These are phyloP conservation scores for Leccinum huronense DNA, from an alignment of 1,284 basidiomycete genomes.

Conservation along the genomic window DNA sequence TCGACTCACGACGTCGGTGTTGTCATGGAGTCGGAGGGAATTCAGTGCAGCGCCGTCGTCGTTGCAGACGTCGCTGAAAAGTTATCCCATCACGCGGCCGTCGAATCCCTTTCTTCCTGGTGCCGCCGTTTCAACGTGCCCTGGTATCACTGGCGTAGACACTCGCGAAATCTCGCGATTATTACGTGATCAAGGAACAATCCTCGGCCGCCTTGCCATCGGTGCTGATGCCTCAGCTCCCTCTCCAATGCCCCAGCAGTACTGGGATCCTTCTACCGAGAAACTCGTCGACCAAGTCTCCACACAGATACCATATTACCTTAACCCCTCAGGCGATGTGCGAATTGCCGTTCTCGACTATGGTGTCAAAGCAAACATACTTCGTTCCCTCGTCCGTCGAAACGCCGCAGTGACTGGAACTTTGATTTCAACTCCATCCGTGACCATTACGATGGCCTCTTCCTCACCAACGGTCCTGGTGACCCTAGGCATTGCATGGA, in stretches of 20 bases:
- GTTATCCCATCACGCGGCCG: constrained; percentile 92
- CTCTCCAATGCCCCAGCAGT: constrained; percentile 64
- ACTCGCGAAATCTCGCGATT: constrained; percentile 95
- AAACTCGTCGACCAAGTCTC: constrained; percentile 95
- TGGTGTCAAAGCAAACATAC: constrained; percentile 96
- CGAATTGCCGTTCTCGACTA: constrained; percentile 97
- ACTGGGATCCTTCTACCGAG: constrained; percentile 89
- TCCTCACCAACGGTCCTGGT: constrained; percentile 96
- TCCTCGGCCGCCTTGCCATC: constrained; percentile 87
- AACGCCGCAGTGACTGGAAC: constrained; percentile 97
- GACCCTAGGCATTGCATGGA: constrained; percentile 90
- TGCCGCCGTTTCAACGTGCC: constrained; percentile 89
- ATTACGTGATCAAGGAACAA: constrained; percentile 95
- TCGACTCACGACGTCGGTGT: constrained; percentile 86
- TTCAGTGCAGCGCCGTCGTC: constrained; percentile 92
- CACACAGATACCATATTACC: constrained; percentile 79
- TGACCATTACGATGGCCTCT: constrained; percentile 92
- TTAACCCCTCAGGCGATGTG: constrained; percentile 87
- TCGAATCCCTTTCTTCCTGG: constrained; percentile 93
- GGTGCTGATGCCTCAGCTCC: constrained; percentile 72
- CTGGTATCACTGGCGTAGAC: constrained; percentile 95
- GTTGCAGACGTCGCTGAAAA: constrained; percentile 94
- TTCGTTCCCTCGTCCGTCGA: constrained; percentile 88
- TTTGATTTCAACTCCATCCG: constrained; percentile 91
- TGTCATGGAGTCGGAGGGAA: constrained; percentile 83